Conservation (phyloP, 495 filamentous ascomycete genomes). For the Penicillium taxi region DNA sequence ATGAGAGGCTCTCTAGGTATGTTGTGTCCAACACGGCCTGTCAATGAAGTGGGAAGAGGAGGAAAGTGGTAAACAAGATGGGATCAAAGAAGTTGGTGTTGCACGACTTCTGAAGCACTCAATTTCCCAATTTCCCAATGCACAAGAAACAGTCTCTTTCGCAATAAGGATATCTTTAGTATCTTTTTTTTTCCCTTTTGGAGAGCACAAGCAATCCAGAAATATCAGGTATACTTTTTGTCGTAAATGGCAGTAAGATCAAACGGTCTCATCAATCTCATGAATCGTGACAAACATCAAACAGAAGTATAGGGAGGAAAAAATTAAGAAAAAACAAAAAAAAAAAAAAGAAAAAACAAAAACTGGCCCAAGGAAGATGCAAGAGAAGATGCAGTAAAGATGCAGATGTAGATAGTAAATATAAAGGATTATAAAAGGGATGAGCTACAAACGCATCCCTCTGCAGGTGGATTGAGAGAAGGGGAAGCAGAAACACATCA, state of each 20-base stretch:
- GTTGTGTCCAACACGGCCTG: constrained; percentile 7
- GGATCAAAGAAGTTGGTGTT: background rate
- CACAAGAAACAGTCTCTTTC: too few relatives aligned
- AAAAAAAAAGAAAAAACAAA: too few relatives aligned
- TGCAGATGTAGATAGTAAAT: constrained; percentile 12
- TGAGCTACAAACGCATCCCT: constrained; percentile 25
- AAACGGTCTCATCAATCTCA: constrained; percentile 44
- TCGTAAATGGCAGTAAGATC: constrained; percentile 13
- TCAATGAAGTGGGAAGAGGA: background rate
- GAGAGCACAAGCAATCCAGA: too few relatives aligned
- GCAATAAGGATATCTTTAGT: too few relatives aligned
- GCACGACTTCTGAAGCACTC: background rate
- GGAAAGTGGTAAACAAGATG: too few relatives aligned
- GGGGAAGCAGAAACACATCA: constrained; percentile 27
- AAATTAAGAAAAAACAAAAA: too few relatives aligned
- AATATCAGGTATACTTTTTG: constrained; percentile 6
- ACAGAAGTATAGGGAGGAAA: too few relatives aligned
- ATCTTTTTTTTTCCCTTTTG: too few relatives aligned
- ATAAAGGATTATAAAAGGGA: constrained; percentile 14
- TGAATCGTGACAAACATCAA: constrained; percentile 47
- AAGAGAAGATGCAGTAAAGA: constrained; percentile 7
- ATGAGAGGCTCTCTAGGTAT: constrained; percentile 7
- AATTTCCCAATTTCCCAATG: too few relatives aligned
- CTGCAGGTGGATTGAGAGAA: constrained; percentile 27
- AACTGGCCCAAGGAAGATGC: too few relatives aligned